phyloP scores from a whole-genome alignment of 768 basidiomycete genomes.

The Holtermannia corniformis region DNA sequence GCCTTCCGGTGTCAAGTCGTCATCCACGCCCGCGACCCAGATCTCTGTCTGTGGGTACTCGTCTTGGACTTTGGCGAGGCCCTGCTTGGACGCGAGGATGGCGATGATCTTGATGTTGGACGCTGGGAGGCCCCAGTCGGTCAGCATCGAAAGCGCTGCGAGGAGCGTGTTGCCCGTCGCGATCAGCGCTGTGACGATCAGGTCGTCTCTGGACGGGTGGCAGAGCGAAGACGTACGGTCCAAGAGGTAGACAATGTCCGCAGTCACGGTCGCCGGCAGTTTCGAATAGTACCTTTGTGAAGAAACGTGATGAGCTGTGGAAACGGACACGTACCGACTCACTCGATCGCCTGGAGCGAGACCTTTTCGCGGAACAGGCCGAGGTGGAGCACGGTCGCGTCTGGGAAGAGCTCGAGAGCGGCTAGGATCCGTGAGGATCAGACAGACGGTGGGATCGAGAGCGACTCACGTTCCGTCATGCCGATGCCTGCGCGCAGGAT shows the following conservation, averaged over 20 bases:
- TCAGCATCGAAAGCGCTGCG: constrained; percentile 66
- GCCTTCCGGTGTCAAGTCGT: constrained; percentile 60
- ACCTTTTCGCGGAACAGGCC: constrained; percentile 66
- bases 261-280: constrained; percentile 61
- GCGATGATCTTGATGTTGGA: constrained; percentile 70
- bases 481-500: constrained; percentile 88
- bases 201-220: neutral
- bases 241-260: constrained; percentile 76
- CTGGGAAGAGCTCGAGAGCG: constrained; percentile 74
- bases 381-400: constrained; percentile 78
- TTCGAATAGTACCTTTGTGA: constrained; percentile 70
- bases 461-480: constrained; percentile 58
- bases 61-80: constrained; percentile 56
- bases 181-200: constrained; percentile 50
- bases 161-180: constrained; percentile 88
- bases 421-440: constrained; percentile 44
- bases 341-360: constrained; percentile 75
- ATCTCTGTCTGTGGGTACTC: constrained; percentile 68
- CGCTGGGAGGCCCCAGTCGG: constrained; percentile 45
- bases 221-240: constrained; percentile 47
- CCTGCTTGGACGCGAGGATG: constrained; percentile 67
- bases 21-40: constrained; percentile 75
- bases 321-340: too few species aligned
- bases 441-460: neutral
- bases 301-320: constrained; percentile 1